Conservation (phyloP, 352 stramenopile genomes). For the Phytophthora nicotianae region DNA sequence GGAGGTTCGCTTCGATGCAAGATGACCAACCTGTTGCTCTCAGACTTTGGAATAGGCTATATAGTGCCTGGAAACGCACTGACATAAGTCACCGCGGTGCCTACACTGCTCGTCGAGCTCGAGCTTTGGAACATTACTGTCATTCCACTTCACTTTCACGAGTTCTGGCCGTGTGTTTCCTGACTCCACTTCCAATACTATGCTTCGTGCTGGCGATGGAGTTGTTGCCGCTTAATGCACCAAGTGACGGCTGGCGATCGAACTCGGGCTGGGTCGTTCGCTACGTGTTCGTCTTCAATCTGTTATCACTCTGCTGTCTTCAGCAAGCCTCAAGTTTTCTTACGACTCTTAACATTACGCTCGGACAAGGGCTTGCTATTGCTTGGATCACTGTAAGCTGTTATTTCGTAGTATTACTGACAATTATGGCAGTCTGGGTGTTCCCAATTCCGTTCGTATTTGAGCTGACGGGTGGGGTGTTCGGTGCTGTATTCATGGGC, state of each 20-base stretch:
- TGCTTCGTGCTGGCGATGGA: neutral
- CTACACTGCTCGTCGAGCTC: conserved; percentile 10
- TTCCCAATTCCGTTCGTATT: conserved; percentile 39
- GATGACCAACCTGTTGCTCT: neutral
- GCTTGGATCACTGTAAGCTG: conserved; percentile 19
- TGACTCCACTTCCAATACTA: conserved; percentile 15
- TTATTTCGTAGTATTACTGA: conserved; percentile 29
- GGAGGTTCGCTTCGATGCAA: too few species aligned
- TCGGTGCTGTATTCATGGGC: conserved; percentile 13
- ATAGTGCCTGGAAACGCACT: neutral
- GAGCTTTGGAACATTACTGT: conserved; percentile 20
- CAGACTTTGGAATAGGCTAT: neutral
- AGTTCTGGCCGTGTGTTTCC: conserved; percentile 18
- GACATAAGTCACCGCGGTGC: conserved; percentile 12
- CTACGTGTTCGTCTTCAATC: neutral
- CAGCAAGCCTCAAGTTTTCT: conserved; percentile 17
- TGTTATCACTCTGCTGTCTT: neutral
- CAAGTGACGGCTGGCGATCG: neutral
- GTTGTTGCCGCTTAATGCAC: neutral
- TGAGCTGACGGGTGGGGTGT: conserved; percentile 25
- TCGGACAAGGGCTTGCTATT: conserved; percentile 21
- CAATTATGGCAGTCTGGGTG: conserved; percentile 24
- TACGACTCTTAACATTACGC: conserved; percentile 14
- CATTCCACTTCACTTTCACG: conserved; percentile 7
- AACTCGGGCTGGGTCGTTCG: neutral